Conservation (phyloP, 2,329 filamentous ascomycete genomes). For the Fusarium tricinctum region DNA sequence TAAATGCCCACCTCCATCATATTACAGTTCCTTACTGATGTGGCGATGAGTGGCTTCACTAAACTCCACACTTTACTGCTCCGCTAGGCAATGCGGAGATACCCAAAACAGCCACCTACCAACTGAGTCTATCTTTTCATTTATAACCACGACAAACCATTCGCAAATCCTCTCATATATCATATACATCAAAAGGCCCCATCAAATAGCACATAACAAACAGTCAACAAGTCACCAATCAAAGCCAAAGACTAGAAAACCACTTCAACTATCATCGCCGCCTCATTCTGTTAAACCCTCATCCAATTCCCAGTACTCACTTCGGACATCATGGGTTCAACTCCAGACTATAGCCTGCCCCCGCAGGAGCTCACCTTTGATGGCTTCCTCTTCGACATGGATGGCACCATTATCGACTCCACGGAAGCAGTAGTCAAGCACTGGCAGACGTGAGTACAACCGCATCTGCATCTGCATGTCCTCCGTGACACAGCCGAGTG, state of each 20-base stretch:
- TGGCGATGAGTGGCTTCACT: neutral
- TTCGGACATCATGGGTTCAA: slow-evolving; percentile 52
- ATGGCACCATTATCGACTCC: slow-evolving; percentile 87
- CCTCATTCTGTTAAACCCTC: neutral
- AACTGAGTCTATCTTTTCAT: slow-evolving; percentile 17
- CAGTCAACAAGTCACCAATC: neutral
- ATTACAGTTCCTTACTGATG: neutral
- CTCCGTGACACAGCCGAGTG: neutral
- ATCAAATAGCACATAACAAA: neutral
- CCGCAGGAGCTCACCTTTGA: slow-evolving; percentile 64
- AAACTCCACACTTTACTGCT: slow-evolving; percentile 22
- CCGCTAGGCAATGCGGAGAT: slow-evolving; percentile 45
- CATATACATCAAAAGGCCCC: neutral
- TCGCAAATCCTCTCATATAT: slow-evolving; percentile 12
- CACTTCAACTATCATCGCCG: neutral
- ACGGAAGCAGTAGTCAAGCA: slow-evolving; percentile 82
- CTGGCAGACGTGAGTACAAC: slow-evolving; percentile 73
- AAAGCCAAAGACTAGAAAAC: neutral
- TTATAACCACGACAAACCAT: slow-evolving; percentile 10
- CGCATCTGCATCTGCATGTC: neutral
- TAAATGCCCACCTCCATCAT: neutral
- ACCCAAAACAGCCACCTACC: slow-evolving; percentile 39
- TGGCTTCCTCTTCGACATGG: slow-evolving; percentile 80
- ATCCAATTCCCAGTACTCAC: neutral
- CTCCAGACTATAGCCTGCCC: slow-evolving; percentile 58